A percentile compares a stretch with the other conserved stretches of the same genome.
Evolutionary conservation across 441 rosid species (phyloP).

Genomic region (Euphorbia schlechtendalii): DNA sequence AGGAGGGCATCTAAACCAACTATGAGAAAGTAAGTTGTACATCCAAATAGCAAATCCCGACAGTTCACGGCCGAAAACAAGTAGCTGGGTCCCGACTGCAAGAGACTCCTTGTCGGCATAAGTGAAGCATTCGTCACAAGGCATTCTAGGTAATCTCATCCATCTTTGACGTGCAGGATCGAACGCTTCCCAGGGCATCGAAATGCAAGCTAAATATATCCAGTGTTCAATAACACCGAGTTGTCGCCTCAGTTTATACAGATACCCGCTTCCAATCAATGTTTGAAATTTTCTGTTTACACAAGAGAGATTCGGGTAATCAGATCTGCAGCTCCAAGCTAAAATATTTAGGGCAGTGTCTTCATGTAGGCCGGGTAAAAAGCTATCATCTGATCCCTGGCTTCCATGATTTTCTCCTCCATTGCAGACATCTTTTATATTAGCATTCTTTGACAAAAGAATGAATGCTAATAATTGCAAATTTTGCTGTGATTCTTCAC

Average conservation of each 20-base stretch:
- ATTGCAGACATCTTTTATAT: constrained; percentile 13
- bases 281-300: constrained; percentile 37
- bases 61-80: constrained; percentile 48
- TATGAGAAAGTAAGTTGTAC: constrained; percentile 17
- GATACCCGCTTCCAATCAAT: constrained; percentile 33
- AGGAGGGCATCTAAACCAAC: constrained; percentile 34
- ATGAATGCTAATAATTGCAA: constrained; percentile 16
- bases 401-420: constrained; percentile 27
- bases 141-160: constrained; percentile 45
- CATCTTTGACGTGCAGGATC: constrained; percentile 39
- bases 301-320: constrained; percentile 35
- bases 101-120: constrained; percentile 54
- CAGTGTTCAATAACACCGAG: constrained; percentile 46
- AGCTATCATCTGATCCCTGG: constrained; percentile 21
- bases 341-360: constrained; percentile 32
- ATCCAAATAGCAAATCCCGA: constrained; percentile 34
- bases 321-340: constrained; percentile 37
- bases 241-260: constrained; percentile 34
- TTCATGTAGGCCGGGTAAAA: constrained; percentile 36
- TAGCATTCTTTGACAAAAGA: constrained; percentile 21
- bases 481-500: constrained; percentile 16
- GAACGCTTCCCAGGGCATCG: constrained; percentile 50
- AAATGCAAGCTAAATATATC: constrained; percentile 42
- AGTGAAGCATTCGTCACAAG: constrained; percentile 42
- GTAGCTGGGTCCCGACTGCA: constrained; percentile 48